These are phyloP conservation scores for Pyracantha coccinea DNA, from an alignment of 331 rosid genomes.

Conservation along the genomic window DNA sequence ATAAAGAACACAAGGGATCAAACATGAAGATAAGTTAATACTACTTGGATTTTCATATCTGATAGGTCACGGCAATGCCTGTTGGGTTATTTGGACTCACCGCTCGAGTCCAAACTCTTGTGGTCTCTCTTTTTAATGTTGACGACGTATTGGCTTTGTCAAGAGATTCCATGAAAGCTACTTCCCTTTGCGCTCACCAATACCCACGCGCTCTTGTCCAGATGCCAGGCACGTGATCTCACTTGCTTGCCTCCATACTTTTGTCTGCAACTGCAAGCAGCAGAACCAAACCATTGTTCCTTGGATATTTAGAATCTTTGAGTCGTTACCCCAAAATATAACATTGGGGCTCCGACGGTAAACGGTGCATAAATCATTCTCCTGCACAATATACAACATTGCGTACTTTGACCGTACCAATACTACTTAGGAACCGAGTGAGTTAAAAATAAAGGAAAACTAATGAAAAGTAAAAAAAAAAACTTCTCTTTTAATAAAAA, in stretches of 20 bases:
- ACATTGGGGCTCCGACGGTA: too few relatives aligned
- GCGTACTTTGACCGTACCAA: too few relatives aligned
- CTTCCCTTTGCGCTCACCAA: not conserved
- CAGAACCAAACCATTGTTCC: not conserved
- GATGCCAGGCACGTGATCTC: not conserved
- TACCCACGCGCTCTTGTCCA: slow-evolving; percentile 13
- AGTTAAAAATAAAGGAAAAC: too few relatives aligned
- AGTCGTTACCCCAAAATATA: too few relatives aligned
- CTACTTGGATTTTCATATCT: not conserved
- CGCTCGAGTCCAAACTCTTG: slow-evolving; percentile 33
- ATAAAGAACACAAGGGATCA: not conserved
- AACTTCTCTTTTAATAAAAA: too few relatives aligned
- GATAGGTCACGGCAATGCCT: not conserved
- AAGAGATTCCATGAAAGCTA: slow-evolving; percentile 40
- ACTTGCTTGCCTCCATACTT: not conserved
- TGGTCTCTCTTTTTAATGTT: slow-evolving; percentile 22
- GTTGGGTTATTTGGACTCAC: slow-evolving; percentile 20
- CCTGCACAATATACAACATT: too few relatives aligned
- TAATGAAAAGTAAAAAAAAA: too few relatives aligned
- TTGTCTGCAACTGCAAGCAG: not conserved
- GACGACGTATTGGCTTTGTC: slow-evolving; percentile 36
- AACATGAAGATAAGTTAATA: not conserved
- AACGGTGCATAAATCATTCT: too few relatives aligned
- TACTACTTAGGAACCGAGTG: too few relatives aligned
- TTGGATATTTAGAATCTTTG: not conserved